phyloP scores from a whole-genome alignment of 1,139 yeast species.

The Saccharomyces pastorianus region DNA sequence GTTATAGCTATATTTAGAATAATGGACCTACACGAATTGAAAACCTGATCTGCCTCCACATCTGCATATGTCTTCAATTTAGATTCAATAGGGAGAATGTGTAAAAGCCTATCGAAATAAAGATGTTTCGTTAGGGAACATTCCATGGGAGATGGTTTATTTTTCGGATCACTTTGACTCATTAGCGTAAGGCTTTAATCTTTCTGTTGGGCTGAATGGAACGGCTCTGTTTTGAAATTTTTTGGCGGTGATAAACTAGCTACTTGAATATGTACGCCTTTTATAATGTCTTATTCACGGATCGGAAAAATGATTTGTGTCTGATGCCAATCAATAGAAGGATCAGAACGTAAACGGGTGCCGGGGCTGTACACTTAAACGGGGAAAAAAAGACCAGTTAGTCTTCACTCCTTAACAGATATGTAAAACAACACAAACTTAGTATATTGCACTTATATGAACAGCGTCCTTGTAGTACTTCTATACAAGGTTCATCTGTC shows the following conservation, averaged over 20 bases:
- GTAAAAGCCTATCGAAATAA: constrained; percentile 16
- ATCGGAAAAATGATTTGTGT: neutral
- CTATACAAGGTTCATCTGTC: neutral
- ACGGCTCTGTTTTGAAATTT: neutral
- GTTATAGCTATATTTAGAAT: constrained; percentile 20
- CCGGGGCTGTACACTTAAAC: neutral
- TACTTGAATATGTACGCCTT: neutral
- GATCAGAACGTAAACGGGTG: neutral
- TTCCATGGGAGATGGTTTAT: constrained; percentile 8
- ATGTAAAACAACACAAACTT: neutral
- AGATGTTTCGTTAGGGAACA: constrained; percentile 16
- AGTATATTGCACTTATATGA: neutral
- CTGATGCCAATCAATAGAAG: neutral
- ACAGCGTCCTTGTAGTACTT: neutral
- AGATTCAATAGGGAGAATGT: constrained; percentile 19
- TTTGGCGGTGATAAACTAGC: neutral
- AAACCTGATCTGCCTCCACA: constrained; percentile 22
- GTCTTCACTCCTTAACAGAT: neutral
- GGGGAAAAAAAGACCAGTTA: neutral
- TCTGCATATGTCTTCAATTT: constrained; percentile 16
- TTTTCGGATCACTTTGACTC: neutral
- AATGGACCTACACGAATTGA: constrained; percentile 18
- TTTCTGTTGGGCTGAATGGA: neutral
- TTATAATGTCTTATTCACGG: neutral
- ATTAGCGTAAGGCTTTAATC: neutral